phyloP scores from a whole-genome alignment of 2,329 filamentous ascomycete species.

The Penicillium frequentans region DNA sequence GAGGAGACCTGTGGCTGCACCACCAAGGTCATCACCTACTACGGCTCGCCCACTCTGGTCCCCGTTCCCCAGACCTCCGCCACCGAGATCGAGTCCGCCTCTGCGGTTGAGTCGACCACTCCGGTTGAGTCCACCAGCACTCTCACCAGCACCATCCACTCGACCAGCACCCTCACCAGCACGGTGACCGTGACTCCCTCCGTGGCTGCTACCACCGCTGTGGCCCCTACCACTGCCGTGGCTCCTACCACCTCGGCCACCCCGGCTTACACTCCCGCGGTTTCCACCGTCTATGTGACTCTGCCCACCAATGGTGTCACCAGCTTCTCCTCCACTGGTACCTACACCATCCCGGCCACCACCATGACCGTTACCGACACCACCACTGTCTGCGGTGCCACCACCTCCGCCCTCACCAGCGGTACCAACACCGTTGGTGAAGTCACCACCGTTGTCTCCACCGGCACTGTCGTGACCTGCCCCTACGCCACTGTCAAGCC shows the following conservation, averaged over 20 bases:
- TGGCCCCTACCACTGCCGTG: conserved; percentile 18
- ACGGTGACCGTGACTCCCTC: conserved; percentile 35
- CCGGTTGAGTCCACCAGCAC: conserved; percentile 20
- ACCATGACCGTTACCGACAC: conserved; percentile 67
- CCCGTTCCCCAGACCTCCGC: conserved; percentile 29
- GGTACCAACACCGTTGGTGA: conserved; percentile 71
- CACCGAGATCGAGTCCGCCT: neutral
- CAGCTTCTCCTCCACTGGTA: conserved; percentile 64
- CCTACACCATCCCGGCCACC: conserved; percentile 73
- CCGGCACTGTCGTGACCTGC: conserved; percentile 67
- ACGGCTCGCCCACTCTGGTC: conserved; percentile 61
- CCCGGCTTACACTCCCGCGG: conserved; percentile 10
- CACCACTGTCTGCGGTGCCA: conserved; percentile 66
- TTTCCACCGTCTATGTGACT: conserved; percentile 14
- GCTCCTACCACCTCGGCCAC: conserved; percentile 14
- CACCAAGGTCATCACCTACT: conserved; percentile 71
- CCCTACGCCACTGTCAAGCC: conserved; percentile 67
- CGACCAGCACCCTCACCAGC: conserved; percentile 41
- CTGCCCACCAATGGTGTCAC: conserved; percentile 52
- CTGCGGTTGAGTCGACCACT: neutral
- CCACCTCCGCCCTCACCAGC: conserved; percentile 60
- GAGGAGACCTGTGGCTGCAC: conserved; percentile 66
- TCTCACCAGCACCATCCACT: conserved; percentile 35
- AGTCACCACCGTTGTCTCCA: conserved; percentile 69
- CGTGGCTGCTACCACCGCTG: conserved; percentile 23